Evolutionary conservation across 805 yeast species (phyloP), one percentile per base, ranked within the genome.

Genomic region (Myxozyma sirexii): DNA sequence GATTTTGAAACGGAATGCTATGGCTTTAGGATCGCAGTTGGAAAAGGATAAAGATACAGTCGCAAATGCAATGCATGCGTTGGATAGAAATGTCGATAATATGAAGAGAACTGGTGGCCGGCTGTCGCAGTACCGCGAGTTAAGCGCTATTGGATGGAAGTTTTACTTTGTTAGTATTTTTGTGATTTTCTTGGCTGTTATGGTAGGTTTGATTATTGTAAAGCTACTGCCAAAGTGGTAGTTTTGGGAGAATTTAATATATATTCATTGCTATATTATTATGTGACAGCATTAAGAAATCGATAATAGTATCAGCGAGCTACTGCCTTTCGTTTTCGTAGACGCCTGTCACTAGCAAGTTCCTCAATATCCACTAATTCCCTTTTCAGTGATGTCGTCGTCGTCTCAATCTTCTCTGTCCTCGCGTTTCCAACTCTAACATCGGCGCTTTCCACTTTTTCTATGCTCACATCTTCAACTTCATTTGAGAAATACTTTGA

Each of bases 1-100:
- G 6, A 71, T 75, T 6, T 76, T 84, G 63, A 82, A 80, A 62
- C 69, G 71, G 26, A 80, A 83, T 19, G 86, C 86, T 0, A 63
- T 75, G 31, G 66, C 68, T 5, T 76, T 82, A 76, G 63, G 70
- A 68, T 59, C 78, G 68, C 75, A 76, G 66, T 67, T 77, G n/a
- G 70, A 70, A 26, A 55, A 66, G 21, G 80, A 77, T 60, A 62
- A 59, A 10, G 71, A 69, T 26, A 71, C 74, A 5, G 74, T 77
- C 13, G 59, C 61, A 31, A 57, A 69, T 2, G 72, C 80, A 0
- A 62, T 71, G n/a, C 70, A 67, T 6, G 73, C 79, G 3, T 57
- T 77, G 38, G 71, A 72, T 45, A 65, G 66, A 41, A 72, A 77
- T 13, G 66, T 74, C 1, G 68, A 68, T 1, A 68, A 62, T 27